phyloP scores from a whole-genome alignment of 2,329 filamentous ascomycete species.

The Fusarium sp. region DNA sequence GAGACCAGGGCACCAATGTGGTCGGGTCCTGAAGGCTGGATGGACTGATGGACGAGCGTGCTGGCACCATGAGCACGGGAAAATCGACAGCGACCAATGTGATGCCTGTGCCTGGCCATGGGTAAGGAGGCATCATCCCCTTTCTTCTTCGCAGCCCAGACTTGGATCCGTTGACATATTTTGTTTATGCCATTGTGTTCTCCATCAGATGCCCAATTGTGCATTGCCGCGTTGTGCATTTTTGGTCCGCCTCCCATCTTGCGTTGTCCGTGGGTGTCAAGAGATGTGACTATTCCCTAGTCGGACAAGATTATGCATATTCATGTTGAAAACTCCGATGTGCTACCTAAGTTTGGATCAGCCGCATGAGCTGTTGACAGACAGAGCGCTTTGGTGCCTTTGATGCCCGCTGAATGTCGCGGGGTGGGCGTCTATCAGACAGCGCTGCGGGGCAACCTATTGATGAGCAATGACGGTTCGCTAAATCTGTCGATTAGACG shows the following conservation, averaged over 20 bases:
- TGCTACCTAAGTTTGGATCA: conserved; percentile 40
- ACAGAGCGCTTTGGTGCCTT: conserved; percentile 15
- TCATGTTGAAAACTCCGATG: conserved; percentile 16
- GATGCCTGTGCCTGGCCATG: conserved; percentile 33
- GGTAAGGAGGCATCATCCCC: conserved; percentile 9
- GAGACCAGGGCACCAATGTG: conserved; percentile 23
- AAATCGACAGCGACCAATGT: conserved; percentile 38
- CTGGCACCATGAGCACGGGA: conserved; percentile 34
- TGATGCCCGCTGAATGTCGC: conserved; percentile 19
- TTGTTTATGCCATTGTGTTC: conserved; percentile 40
- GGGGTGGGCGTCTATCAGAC: conserved; percentile 23
- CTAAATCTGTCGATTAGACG: conserved; percentile 17
- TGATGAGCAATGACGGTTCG: background rate
- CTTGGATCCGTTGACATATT: conserved; percentile 28
- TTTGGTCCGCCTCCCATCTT: conserved; percentile 3
- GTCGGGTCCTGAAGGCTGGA: conserved; percentile 3
- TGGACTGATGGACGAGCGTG: conserved; percentile 38
- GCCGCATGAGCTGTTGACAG: conserved; percentile 22
- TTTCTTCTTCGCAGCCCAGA: conserved; percentile 21
- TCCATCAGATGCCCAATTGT: conserved; percentile 25
- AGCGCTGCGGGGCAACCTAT: conserved; percentile 19
- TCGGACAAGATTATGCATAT: conserved; percentile 28
- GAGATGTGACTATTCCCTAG: conserved; percentile 17
- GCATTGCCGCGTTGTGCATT: conserved; percentile 15
- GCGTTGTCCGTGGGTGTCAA: conserved; percentile 3